Percentiles rank a stretch among this genome's conserved stretches.
These are phyloP conservation scores for Monosporozyma yasuniensis DNA, from an alignment of 805 yeast genomes.

Conservation along the genomic window DNA sequence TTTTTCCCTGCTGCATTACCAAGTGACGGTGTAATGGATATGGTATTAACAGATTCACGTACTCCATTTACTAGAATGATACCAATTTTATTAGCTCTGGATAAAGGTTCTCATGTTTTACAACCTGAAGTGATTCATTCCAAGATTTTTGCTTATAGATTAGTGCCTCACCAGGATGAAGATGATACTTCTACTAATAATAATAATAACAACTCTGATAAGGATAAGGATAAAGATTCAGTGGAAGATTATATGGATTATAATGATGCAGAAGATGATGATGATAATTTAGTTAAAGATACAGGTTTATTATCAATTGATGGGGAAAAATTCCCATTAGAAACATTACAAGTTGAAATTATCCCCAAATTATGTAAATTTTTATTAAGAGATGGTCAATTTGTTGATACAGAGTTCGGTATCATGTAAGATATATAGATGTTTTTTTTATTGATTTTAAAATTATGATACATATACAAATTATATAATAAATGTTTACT, in stretches of 20 bases:
- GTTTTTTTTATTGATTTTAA: not conserved
- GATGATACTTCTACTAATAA: not conserved
- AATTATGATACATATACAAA: not conserved
- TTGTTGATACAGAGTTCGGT: constrained; percentile 44
- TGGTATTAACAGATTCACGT: constrained; percentile 62
- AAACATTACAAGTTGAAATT: constrained; percentile 77
- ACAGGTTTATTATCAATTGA: constrained; percentile 63
- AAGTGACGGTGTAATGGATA: constrained; percentile 78
- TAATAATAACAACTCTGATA: constrained; percentile 21
- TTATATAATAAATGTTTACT: not conserved
- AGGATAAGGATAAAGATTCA: constrained; percentile 22
- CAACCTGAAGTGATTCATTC: constrained; percentile 61
- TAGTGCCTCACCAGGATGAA: constrained; percentile 42
- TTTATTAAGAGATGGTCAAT: constrained; percentile 51
- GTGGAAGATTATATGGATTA: not conserved
- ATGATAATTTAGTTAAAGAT: not conserved
- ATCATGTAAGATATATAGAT: constrained; percentile 17
- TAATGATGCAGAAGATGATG: not conserved
- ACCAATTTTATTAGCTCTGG: constrained; percentile 52
- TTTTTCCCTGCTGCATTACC: constrained; percentile 94
- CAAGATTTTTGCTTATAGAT: constrained; percentile 67
- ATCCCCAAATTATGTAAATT: constrained; percentile 56
- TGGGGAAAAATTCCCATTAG: constrained; percentile 77
- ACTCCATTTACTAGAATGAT: constrained; percentile 49
- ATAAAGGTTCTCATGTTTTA: constrained; percentile 68